Percentiles rank a stretch among this genome's conserved stretches.
phyloP scores from a whole-genome alignment of 164 flowering plant species.

The Sextonia rubra region DNA sequence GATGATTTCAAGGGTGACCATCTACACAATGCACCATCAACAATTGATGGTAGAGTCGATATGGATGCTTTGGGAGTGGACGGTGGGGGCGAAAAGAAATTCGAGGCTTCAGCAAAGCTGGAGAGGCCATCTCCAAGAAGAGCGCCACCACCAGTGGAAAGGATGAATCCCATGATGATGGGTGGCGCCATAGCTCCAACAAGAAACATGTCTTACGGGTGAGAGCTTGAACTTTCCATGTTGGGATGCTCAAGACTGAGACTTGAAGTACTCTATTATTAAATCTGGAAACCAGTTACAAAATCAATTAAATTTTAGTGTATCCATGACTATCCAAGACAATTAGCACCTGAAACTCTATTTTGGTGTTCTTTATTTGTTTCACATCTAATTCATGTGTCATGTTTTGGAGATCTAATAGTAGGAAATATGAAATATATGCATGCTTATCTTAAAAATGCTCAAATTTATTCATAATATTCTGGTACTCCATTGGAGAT shows the following conservation, averaged over 20 bases:
- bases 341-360: neutral
- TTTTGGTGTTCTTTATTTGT: neutral
- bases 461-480: neutral
- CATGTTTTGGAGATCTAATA: neutral
- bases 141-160: slow-evolving; percentile 24
- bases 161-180: slow-evolving; percentile 45
- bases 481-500: neutral
- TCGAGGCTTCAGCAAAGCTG: slow-evolving; percentile 40
- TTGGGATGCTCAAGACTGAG: neutral
- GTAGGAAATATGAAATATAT: neutral
- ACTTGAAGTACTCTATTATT: neutral
- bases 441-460: neutral
- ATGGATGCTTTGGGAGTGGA: slow-evolving; percentile 15
- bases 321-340: too few relatives aligned
- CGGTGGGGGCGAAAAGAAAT: neutral
- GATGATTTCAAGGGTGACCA: slow-evolving; percentile 44
- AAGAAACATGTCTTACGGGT: slow-evolving; percentile 54
- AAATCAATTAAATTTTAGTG: neutral
- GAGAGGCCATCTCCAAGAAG: slow-evolving; percentile 76
- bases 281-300: neutral
- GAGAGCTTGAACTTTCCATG: slow-evolving; percentile 15
- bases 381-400: neutral
- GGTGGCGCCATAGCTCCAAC: slow-evolving; percentile 19
- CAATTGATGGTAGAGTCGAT: slow-evolving; percentile 29
- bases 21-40: slow-evolving; percentile 35